These are phyloP conservation scores for Schizosaccharomyces cryophilus DNA, from an alignment of 805 yeast genomes.

Conservation along the genomic window DNA sequence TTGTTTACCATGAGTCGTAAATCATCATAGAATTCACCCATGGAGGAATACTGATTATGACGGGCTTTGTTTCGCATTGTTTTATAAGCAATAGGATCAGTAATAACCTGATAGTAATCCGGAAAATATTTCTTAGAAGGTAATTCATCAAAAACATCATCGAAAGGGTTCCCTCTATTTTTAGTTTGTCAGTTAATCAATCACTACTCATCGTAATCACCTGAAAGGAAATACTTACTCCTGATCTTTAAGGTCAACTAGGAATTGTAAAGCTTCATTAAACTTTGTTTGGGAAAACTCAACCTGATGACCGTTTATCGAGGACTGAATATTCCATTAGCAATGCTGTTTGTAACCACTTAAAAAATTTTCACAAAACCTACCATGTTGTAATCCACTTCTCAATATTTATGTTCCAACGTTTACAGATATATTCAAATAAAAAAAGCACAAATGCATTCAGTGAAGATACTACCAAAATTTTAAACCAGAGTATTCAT, in stretches of 20 bases:
- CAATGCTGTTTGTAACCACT: too few species aligned
- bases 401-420: too few species aligned
- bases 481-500: too few species aligned
- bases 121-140: constrained; percentile 62
- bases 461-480: too few species aligned
- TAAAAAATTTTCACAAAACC: too few species aligned
- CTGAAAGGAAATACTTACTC: not conserved
- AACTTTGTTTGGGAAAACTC: not conserved
- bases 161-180: not conserved
- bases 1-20: constrained; percentile 50
- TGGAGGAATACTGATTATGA: constrained; percentile 53
- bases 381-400: too few species aligned
- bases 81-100: constrained; percentile 33
- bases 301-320: not conserved
- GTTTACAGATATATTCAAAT: too few species aligned
- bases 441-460: too few species aligned
- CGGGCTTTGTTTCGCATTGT: constrained; percentile 54
- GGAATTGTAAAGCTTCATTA: not conserved
- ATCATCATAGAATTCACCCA: constrained; percentile 56
- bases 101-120: constrained; percentile 51
- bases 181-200: not conserved
- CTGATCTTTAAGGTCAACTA: not conserved
- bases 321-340: too few species aligned
- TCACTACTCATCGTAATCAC: not conserved
- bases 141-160: constrained; percentile 10